A percentile compares a stretch with the other conserved stretches of the same genome.
These are phyloP conservation scores for Botrytis aclada DNA, from an alignment of 2,329 filamentous ascomycete genomes.

Conservation along the genomic window DNA sequence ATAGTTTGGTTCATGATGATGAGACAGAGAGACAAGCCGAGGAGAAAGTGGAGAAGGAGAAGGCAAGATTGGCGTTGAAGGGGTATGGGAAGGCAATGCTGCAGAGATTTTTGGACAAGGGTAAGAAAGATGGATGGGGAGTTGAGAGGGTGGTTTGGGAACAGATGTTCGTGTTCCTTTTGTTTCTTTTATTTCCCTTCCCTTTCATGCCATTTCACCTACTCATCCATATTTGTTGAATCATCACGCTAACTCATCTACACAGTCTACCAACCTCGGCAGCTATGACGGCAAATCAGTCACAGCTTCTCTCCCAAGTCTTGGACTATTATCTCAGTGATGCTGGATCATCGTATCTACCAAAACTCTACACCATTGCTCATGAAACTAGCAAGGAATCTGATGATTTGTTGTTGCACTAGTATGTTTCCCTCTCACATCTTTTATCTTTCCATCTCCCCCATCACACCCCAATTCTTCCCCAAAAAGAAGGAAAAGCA, in stretches of 20 bases:
- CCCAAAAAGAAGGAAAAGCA: background rate
- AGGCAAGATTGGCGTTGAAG: slow-evolving; percentile 52
- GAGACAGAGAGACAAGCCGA: slow-evolving; percentile 38
- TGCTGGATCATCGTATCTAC: slow-evolving; percentile 51
- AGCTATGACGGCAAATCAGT: slow-evolving; percentile 68
- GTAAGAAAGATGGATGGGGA: slow-evolving; percentile 44
- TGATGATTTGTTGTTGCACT: slow-evolving; percentile 64
- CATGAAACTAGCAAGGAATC: slow-evolving; percentile 52
- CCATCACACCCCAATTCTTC: too few species aligned
- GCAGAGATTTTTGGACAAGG: slow-evolving; percentile 60
- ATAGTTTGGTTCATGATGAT: slow-evolving; percentile 3
- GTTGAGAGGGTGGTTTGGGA: slow-evolving; percentile 58
- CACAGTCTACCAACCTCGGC: slow-evolving; percentile 53
- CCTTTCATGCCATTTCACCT: too few species aligned
- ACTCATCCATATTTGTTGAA: background rate
- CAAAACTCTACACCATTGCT: slow-evolving; percentile 60
- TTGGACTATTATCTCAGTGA: slow-evolving; percentile 69
- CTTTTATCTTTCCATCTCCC: background rate
- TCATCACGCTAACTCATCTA: background rate
- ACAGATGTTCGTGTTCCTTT: slow-evolving; percentile 29
- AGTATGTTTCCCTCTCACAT: slow-evolving; percentile 24
- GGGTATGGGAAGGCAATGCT: slow-evolving; percentile 65
- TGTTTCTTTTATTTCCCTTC: background rate
- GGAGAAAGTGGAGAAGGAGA: slow-evolving; percentile 38
- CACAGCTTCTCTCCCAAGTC: slow-evolving; percentile 67